A percentile compares a stretch with the other conserved stretches of the same genome.
Evolutionary conservation across 495 filamentous ascomycete genomes (phyloP).

Genomic region (Podospora conica): DNA sequence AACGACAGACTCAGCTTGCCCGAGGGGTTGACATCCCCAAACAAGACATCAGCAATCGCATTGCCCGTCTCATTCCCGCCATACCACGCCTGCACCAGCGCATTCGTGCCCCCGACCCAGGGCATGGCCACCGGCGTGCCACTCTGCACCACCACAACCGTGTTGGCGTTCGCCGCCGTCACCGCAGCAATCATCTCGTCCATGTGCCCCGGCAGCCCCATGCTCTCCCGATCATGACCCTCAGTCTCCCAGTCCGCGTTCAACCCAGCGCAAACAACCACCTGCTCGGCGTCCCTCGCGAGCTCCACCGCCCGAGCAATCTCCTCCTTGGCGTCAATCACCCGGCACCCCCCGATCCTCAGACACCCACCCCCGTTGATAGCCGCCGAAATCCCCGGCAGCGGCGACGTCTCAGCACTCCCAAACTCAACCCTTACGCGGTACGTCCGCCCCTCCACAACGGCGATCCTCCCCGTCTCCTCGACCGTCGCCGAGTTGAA

Average conservation of each 20-base stretch:
- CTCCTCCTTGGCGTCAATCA: conserved; percentile 51
- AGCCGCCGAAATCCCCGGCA: conserved; percentile 44
- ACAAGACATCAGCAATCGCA: conserved; percentile 59
- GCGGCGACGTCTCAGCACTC: conserved; percentile 55
- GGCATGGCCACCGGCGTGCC: conserved; percentile 63
- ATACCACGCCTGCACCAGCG: conserved; percentile 53
- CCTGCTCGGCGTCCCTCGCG: conserved; percentile 56
- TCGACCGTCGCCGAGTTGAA: conserved; percentile 57
- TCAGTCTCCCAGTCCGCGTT: conserved; percentile 63
- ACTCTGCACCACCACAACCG: conserved; percentile 57
- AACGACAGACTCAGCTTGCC: conserved; percentile 65
- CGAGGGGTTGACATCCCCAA: conserved; percentile 59
- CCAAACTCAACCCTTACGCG: conserved; percentile 58
- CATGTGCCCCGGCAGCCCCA: conserved; percentile 52
- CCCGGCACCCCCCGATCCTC: conserved; percentile 55
- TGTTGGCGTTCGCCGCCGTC: conserved; percentile 49
- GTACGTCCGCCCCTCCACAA: conserved; percentile 57
- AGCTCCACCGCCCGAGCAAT: conserved; percentile 56
- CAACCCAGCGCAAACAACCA: conserved; percentile 56
- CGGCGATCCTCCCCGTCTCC: conserved; percentile 48
- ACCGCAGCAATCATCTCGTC: conserved; percentile 55
- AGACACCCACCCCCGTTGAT: conserved; percentile 58
- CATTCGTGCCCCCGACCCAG: conserved; percentile 48
- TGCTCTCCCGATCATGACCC: conserved; percentile 55
- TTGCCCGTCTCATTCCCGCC: conserved; percentile 59